Evolutionary conservation across 2,329 filamentous ascomycete genomes (phyloP).

Genomic region (Phoma sp.): DNA sequence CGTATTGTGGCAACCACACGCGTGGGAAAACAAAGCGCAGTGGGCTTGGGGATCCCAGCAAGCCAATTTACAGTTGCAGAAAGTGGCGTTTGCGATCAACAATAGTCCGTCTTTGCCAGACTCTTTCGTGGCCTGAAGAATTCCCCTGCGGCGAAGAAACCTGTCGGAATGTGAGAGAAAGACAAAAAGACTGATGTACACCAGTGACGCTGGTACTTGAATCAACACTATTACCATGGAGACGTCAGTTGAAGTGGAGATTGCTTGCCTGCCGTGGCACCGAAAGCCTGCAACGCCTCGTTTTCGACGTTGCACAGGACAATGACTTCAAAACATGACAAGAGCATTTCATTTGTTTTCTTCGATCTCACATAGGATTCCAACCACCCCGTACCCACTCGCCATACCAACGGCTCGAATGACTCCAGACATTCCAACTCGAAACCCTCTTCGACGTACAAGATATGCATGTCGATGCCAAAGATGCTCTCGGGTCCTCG

Average conservation of each 20-base stretch:
- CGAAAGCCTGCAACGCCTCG: conserved; percentile 3
- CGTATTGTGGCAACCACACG: conserved; percentile 5
- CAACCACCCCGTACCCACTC: neutral
- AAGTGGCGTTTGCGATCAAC: neutral
- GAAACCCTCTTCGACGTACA: conserved; percentile 15
- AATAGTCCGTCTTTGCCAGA: neutral
- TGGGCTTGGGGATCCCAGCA: neutral
- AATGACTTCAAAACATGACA: conserved; percentile 2
- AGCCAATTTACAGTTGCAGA: conserved; percentile 8
- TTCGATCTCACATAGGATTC: neutral
- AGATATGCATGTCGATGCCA: conserved; percentile 32
- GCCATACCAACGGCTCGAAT: conserved; percentile 19
- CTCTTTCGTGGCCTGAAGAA: neutral
- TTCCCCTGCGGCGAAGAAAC: neutral
- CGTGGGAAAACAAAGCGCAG: conserved; percentile 1
- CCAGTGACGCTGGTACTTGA: neutral
- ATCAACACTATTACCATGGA: conserved; percentile 6
- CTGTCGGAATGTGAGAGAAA: neutral
- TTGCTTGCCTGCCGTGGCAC: conserved; percentile 9
- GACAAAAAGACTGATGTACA: neutral
- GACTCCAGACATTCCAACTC: conserved; percentile 15
- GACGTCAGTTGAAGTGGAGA: conserved; percentile 9
- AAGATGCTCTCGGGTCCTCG: conserved; percentile 17
- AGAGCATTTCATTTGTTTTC: conserved; percentile 1
- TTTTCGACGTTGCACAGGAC: conserved; percentile 2